A percentile compares a stretch with the other conserved stretches of the same genome.
Conservation (phyloP, 2,329 filamentous ascomycete species). For the Alternaria novae-zelandiae region DNA sequence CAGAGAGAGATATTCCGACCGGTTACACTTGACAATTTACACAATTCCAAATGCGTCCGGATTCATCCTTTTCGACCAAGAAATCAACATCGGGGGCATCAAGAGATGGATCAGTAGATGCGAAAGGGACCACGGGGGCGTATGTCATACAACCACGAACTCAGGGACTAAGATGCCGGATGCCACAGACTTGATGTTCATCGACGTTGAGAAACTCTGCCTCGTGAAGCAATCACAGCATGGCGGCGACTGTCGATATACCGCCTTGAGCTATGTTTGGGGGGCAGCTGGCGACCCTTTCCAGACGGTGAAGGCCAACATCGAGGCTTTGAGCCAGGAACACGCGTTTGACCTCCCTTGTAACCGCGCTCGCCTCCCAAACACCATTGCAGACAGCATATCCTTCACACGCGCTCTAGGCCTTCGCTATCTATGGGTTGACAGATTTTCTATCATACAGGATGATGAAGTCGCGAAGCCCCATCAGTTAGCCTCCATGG, state of each 20-base stretch:
- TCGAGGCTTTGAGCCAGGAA: not conserved
- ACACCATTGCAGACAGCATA: not conserved
- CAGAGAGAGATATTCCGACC: too few species aligned
- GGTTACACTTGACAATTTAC: too few species aligned
- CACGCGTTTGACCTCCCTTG: not conserved
- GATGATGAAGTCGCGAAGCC: not conserved
- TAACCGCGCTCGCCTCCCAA: not conserved
- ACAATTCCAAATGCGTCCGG: too few species aligned
- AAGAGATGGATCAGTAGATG: not conserved
- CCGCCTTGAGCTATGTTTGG: not conserved
- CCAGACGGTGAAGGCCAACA: not conserved
- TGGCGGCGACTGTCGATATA: not conserved
- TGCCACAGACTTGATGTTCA: not conserved
- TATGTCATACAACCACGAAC: not conserved
- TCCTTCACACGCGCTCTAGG: not conserved
- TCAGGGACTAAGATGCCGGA: not conserved
- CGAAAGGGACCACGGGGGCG: not conserved
- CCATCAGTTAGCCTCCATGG: not conserved
- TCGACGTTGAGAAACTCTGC: not conserved
- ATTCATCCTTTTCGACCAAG: not conserved
- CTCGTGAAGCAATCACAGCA: not conserved
- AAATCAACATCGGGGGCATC: not conserved
- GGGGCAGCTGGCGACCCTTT: not conserved
- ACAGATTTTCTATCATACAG: not conserved
- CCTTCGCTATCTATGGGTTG: not conserved